Evolutionary conservation across 2,329 filamentous ascomycete species (phyloP), one percentile per base, ranked within the genome.

Genomic region (Aspergillus piperis): DNA sequence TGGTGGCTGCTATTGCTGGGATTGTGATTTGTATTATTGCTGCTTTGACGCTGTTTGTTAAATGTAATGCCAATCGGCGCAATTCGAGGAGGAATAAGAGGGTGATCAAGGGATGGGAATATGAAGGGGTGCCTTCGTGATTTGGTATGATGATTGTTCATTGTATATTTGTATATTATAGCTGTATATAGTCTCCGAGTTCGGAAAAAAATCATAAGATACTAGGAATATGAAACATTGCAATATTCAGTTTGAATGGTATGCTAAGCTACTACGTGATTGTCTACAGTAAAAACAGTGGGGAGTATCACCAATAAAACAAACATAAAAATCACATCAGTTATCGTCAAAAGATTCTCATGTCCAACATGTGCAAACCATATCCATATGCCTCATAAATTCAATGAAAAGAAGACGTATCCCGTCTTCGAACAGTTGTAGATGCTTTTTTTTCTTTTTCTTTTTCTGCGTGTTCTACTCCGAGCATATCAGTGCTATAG

Each of bases 111-210:
- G 85, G 85, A 1, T 87, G 85, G 82, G 85, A 88, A 67, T 89
- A 90, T 76, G 88, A 90, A 70, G 88, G 88, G 15, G 86, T 90
- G 54, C 87, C 87, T 17, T 80, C 78, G 3, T 81, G 58, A 60
- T 51, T n/a, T 8, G 21, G 39, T n/a, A 15, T 47, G 13, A 6
- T 11, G 3, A 2, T 30, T 52, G 15, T 3, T 27, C 13, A 15
- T 25, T 15, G 11, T 42, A 5, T 32, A 23, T 52, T 32, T 53
- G 41, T 41, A 6, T 19, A 3, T 17, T 11, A n/a, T 32, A 27
- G 13, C 8, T 49, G 44, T 25, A 49, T 49, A 49, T 49, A 49
- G 13, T 5, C 13, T 56, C 5, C 32, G 15, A 48, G 39, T 27
- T 39, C 21, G 5, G 10, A 21, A 15, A 36, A 36, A n/a, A 13